Evolutionary conservation across 352 stramenopile species (phyloP).

Genomic region (Globisporangium abappressorium): DNA sequence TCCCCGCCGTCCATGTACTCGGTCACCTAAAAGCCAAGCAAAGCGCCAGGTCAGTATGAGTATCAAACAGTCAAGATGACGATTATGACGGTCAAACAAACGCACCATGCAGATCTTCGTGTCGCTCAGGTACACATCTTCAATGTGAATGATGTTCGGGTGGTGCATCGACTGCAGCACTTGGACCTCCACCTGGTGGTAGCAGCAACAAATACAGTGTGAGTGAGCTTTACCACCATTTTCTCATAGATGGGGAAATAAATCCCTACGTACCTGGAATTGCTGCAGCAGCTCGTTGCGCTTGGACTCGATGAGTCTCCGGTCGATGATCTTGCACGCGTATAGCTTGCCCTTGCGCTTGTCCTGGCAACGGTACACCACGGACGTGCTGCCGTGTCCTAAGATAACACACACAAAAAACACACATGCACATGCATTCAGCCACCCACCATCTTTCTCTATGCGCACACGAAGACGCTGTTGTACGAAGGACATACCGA

Average conservation of each 20-base stretch:
- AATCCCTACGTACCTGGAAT: constrained; percentile 57
- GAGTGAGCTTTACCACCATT: not conserved
- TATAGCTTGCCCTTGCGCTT: constrained; percentile 45
- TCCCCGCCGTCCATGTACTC: constrained; percentile 87
- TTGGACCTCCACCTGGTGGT: constrained; percentile 78
- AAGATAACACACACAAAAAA: not conserved
- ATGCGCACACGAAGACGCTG: too few relatives aligned
- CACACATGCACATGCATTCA: not conserved
- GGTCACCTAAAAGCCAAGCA: constrained; percentile 53
- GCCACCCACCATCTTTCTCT: too few relatives aligned
- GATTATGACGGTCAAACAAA: not conserved
- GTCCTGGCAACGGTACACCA: constrained; percentile 83
- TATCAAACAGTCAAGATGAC: not conserved
- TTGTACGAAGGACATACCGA: constrained; percentile 46
- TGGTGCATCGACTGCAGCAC: constrained; percentile 87
- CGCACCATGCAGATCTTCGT: constrained; percentile 85
- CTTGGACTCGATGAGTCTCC: constrained; percentile 61
- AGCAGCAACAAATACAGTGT: not conserved
- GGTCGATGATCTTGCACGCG: constrained; percentile 89
- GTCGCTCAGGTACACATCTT: constrained; percentile 83
- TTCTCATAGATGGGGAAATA: not conserved
- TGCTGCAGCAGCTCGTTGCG: constrained; percentile 84
- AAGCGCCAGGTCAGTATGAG: not conserved
- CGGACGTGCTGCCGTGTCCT: constrained; percentile 82
- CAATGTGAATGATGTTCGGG: constrained; percentile 89